phyloP scores from a whole-genome alignment of 2,329 filamentous ascomycete species.

The Diaporthe humulicola region DNA sequence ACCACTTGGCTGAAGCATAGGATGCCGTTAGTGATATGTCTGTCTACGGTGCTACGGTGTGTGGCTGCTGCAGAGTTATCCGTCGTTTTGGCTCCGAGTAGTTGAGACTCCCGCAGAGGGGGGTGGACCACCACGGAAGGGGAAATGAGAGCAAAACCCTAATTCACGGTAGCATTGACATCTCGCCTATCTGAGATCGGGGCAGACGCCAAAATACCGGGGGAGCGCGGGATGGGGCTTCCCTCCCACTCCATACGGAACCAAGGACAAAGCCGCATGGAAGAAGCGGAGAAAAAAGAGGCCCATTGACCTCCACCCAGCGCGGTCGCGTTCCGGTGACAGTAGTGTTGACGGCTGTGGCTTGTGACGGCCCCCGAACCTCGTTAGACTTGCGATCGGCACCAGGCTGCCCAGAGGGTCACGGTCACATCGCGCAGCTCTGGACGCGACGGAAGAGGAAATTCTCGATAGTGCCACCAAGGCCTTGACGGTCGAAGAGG shows the following conservation, averaged over 20 bases:
- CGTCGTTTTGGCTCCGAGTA: neutral
- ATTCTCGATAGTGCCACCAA: neutral
- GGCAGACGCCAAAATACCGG: constrained; percentile 17
- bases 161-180: constrained; percentile 25
- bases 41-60: neutral
- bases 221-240: neutral
- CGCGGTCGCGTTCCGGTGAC: constrained; percentile 21
- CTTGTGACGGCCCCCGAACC: constrained; percentile 12
- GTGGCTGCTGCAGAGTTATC: neutral
- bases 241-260: neutral
- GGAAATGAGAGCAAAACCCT: constrained; percentile 19
- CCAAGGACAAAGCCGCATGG: constrained; percentile 12
- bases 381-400: constrained; percentile 30
- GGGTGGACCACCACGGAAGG: neutral
- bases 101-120: neutral
- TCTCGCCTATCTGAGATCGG: constrained; percentile 31
- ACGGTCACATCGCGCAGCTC: constrained; percentile 25
- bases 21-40: neutral
- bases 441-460: constrained; percentile 19
- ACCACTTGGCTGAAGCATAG: constrained; percentile 21
- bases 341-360: constrained; percentile 26
- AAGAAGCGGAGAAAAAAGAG: neutral
- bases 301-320: constrained; percentile 13
- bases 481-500: constrained; percentile 1
- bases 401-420: constrained; percentile 13